Evolutionary conservation across 2,329 filamentous ascomycete genomes (phyloP), one percentile per base, ranked within the genome.

Genomic region (Pseudogymnoascus sp.): DNA sequence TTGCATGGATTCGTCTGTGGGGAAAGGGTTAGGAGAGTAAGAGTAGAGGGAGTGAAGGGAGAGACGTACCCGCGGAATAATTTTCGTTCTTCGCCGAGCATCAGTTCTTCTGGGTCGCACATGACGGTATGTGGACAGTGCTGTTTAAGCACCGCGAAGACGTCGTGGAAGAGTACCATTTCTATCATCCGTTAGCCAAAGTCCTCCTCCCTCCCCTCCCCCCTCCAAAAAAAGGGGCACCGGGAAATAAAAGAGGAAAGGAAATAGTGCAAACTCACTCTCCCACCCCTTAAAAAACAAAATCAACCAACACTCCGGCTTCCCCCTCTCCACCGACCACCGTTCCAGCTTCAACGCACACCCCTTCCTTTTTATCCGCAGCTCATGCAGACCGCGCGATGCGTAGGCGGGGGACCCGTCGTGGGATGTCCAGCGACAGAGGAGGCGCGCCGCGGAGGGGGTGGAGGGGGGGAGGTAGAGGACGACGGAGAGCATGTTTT

Each of bases 231-330:
- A 36, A 36, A 36, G 10, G 4, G 5, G 29, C 12, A 61, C 37
- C 39, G 18, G 7, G 36, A 8, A 10, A 15, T 5, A 42, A 10
- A 15, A 42, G 4, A n/a, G 12, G 35, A 40, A 60, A 33, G 18
- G 59, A 45, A 62, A 67, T n/a, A n/a, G n/a, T n/a, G n/a, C n/a
- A 36, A 5, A 67, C 76, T 62, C 67, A 83, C 83, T 82, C 76
- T 86, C 84, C 82, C 82, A 86, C 1, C 82, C 85, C 62, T 80
- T 71, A 64, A 86, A 86, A 63, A 76, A 80, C 5, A 87, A 70
- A 3, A 73, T 76, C 0, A 80, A 80, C 84, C 84, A 87, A 1
- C 76, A 68, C 66, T 80, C 84, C 61, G 76, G 70, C 39, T 75
- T 72, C 8, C 72, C 69, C 42, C 77, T 76, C 0, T 70, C 70